Evolutionary conservation across 1,284 basidiomycete species (phyloP).

Genomic region (Polyporus tsugae): DNA sequence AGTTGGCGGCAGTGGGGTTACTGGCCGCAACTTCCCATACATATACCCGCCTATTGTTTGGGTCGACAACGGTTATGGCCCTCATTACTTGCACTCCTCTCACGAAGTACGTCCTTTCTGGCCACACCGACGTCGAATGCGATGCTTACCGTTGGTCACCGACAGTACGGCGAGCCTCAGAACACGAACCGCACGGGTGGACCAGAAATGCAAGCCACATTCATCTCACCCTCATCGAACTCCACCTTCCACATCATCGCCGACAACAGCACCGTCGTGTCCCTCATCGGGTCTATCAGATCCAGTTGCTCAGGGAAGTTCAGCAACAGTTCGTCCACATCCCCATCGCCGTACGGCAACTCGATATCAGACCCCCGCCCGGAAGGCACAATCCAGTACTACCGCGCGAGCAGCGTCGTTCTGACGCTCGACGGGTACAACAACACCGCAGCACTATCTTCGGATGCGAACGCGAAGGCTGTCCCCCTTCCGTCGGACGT

Average conservation of each 20-base stretch:
- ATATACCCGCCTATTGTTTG: constrained; percentile 67
- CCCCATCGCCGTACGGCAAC: constrained; percentile 11
- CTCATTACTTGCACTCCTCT: constrained; percentile 51
- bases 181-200: constrained; percentile 71
- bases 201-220: constrained; percentile 55
- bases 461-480: constrained; percentile 51
- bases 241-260: constrained; percentile 64
- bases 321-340: constrained; percentile 35
- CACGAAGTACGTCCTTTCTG: constrained; percentile 43
- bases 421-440: constrained; percentile 73
- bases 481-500: constrained; percentile 55
- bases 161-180: constrained; percentile 59
- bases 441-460: constrained; percentile 54
- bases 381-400: constrained; percentile 66
- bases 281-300: constrained; percentile 56
- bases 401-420: constrained; percentile 62
- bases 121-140: too few relatives aligned
- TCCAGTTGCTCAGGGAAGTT: constrained; percentile 49
- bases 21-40: constrained; percentile 59
- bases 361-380: constrained; percentile 47
- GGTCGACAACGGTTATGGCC: constrained; percentile 48
- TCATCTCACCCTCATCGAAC: constrained; percentile 52
- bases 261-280: constrained; percentile 61
- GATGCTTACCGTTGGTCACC: not conserved
- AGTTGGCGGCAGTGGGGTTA: constrained; percentile 49